phyloP scores from a whole-genome alignment of 2,329 filamentous ascomycete genomes.

The Eutypella sp. region DNA sequence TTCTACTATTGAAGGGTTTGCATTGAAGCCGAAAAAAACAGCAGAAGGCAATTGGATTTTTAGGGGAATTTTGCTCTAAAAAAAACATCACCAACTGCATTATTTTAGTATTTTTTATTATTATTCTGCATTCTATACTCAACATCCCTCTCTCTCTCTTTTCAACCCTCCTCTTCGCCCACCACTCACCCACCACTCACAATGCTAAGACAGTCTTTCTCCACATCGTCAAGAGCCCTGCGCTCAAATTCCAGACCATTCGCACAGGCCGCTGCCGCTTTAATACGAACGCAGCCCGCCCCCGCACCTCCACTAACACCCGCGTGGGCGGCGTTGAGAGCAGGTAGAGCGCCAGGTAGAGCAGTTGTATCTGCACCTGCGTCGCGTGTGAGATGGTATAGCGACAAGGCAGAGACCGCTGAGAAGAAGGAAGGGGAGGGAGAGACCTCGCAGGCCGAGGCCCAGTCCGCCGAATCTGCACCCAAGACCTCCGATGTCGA shows the following conservation, averaged over 20 bases:
- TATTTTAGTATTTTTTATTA: too few relatives aligned
- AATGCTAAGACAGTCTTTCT: conserved; percentile 27
- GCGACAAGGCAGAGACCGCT: conserved; percentile 31
- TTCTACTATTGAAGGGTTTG: too few relatives aligned
- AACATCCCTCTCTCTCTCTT: too few relatives aligned
- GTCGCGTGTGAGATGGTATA: conserved; percentile 29
- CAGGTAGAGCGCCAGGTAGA: too few relatives aligned
- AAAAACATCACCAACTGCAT: too few relatives aligned
- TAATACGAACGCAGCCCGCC: conserved; percentile 40
- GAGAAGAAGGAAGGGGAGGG: conserved; percentile 38
- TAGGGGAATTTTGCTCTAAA: too few relatives aligned
- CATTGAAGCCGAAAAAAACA: too few relatives aligned
- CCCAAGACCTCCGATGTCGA: conserved; percentile 37
- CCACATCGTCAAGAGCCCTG: conserved; percentile 24
- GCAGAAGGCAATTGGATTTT: too few relatives aligned
- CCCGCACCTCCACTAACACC: conserved; percentile 23
- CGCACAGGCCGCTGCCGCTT: conserved; percentile 45
- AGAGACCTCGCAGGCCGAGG: conserved; percentile 29
- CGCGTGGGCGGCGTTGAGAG: conserved; percentile 12
- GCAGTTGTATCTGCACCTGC: too few relatives aligned
- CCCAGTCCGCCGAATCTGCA: conserved; percentile 27
- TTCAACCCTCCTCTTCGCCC: too few relatives aligned
- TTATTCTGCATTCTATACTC: too few relatives aligned
- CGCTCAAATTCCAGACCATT: conserved; percentile 31
- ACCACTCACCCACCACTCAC: conserved; percentile 1